Percentiles rank a stretch among this genome's conserved stretches.
Conservation (phyloP, 2,329 filamentous ascomycete genomes). For the Pseudonectria foliicola region DNA sequence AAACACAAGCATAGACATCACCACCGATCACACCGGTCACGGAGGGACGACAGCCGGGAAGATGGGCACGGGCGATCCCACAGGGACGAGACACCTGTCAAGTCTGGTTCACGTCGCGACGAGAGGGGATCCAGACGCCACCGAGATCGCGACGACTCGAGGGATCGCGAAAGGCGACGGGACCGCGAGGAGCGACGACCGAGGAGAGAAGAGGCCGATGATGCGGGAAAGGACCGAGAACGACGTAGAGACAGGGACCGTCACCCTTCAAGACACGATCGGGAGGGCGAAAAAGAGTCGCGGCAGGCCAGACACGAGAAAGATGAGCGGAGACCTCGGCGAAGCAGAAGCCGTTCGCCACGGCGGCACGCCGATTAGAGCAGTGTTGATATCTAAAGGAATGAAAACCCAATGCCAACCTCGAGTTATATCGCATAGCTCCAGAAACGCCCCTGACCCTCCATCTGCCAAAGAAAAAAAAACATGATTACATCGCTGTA, state of each 20-base stretch:
- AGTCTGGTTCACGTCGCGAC: constrained; percentile 19
- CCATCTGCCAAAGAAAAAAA: neutral
- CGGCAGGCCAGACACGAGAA: constrained; percentile 17
- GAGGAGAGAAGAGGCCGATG: constrained; percentile 16
- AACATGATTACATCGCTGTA: neutral
- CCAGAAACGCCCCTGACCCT: neutral
- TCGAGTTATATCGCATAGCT: constrained; percentile 6
- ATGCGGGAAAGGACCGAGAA: constrained; percentile 17
- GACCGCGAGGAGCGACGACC: constrained; percentile 14
- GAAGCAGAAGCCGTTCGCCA: constrained; percentile 40
- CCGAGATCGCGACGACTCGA: constrained; percentile 22
- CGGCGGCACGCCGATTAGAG: constrained; percentile 21
- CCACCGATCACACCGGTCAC: constrained; percentile 39
- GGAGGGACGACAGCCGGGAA: constrained; percentile 25
- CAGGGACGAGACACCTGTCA: constrained; percentile 29
- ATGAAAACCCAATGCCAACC: constrained; percentile 9
- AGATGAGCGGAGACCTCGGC: constrained; percentile 17
- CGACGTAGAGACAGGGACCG: constrained; percentile 15
- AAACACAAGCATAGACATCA: constrained; percentile 41
- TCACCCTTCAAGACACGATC: constrained; percentile 22
- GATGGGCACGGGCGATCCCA: constrained; percentile 27
- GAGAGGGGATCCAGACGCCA: constrained; percentile 24
- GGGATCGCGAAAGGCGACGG: constrained; percentile 20
- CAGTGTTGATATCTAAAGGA: constrained; percentile 15
- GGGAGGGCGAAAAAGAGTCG: constrained; percentile 23